Conservation (phyloP, 148 eudicot genomes). For the Amaranthus hypochondriacus region DNA sequence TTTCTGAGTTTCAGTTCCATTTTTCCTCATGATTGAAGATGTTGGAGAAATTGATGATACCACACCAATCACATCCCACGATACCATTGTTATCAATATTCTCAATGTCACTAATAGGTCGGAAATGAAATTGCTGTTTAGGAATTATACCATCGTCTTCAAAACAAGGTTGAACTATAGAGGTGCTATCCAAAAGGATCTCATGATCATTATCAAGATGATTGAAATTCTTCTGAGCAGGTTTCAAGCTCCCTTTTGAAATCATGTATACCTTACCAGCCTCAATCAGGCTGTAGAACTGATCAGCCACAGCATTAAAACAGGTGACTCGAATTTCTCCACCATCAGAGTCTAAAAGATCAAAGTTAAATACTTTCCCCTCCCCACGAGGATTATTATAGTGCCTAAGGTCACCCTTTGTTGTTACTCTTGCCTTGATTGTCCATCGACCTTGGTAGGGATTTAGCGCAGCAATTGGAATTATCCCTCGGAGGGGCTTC, state of each 20-base stretch:
- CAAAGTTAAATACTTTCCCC: conserved; percentile 89
- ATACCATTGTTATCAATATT: conserved; percentile 47
- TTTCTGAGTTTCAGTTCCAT: conserved; percentile 76
- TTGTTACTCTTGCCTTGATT: conserved; percentile 89
- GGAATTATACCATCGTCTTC: conserved; percentile 76
- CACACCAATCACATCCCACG: conserved; percentile 85
- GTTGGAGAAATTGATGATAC: conserved; percentile 69
- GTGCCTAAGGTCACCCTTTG: conserved; percentile 66
- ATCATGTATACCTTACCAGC: conserved; percentile 68
- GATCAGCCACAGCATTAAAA: conserved; percentile 90
- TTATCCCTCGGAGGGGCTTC: conserved; percentile 76
- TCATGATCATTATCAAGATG: conserved; percentile 82
- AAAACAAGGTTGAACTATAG: conserved; percentile 64
- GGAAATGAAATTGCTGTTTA: conserved; percentile 68
- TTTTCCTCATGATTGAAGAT: conserved; percentile 67
- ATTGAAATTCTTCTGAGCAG: conserved; percentile 77
- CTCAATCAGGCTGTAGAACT: conserved; percentile 64
- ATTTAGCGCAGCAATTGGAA: conserved; percentile 80
- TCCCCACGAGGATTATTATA: conserved; percentile 75
- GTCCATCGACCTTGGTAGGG: conserved; percentile 94
- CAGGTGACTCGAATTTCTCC: conserved; percentile 92
- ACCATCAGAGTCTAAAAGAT: conserved; percentile 89
- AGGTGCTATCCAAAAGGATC: conserved; percentile 57
- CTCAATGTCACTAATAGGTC: conserved; percentile 69
- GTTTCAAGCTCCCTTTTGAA: conserved; percentile 71